Evolutionary conservation across 768 basidiomycete genomes (phyloP).

Genomic region (Kwoniella mangroviensis): DNA sequence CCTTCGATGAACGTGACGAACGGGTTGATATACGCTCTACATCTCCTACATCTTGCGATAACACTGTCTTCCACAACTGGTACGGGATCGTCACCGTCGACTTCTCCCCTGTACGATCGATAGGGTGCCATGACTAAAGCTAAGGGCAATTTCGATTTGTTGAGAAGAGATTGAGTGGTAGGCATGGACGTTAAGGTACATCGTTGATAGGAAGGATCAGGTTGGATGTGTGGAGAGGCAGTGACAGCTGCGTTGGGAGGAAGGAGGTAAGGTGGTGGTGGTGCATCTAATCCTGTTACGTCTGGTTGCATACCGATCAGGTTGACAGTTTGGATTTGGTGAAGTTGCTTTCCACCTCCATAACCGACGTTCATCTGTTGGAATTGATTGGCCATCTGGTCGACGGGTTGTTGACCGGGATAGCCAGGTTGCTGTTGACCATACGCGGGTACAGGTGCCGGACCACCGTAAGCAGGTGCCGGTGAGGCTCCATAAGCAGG

Average conservation of each 20-base stretch:
- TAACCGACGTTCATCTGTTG: constrained; percentile 79
- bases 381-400: constrained; percentile 78
- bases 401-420: constrained; percentile 28
- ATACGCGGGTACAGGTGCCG: constrained; percentile 52
- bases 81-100: constrained; percentile 72
- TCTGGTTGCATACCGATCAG: constrained; percentile 91
- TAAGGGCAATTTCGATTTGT: constrained; percentile 88
- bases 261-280: constrained; percentile 86
- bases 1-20: constrained; percentile 98
- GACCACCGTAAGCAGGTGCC: constrained; percentile 30
- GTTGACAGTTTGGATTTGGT: constrained; percentile 83
- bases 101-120: constrained; percentile 68
- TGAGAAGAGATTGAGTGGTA: constrained; percentile 80
- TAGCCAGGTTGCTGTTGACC: constrained; percentile 52
- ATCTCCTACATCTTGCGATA: constrained; percentile 92
- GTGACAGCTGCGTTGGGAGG: constrained; percentile 69
- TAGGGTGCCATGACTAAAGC: constrained; percentile 89
- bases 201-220: constrained; percentile 89
- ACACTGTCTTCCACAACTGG: constrained; percentile 92
- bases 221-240: constrained; percentile 69
- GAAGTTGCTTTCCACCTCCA: constrained; percentile 52
- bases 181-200: constrained; percentile 91
- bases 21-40: constrained; percentile 96
- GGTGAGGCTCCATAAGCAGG: constrained; percentile 45
- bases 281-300: constrained; percentile 76